These are phyloP conservation scores for Heterobasidion parviporum DNA, from an alignment of 1,284 basidiomycete genomes.

Conservation along the genomic window DNA sequence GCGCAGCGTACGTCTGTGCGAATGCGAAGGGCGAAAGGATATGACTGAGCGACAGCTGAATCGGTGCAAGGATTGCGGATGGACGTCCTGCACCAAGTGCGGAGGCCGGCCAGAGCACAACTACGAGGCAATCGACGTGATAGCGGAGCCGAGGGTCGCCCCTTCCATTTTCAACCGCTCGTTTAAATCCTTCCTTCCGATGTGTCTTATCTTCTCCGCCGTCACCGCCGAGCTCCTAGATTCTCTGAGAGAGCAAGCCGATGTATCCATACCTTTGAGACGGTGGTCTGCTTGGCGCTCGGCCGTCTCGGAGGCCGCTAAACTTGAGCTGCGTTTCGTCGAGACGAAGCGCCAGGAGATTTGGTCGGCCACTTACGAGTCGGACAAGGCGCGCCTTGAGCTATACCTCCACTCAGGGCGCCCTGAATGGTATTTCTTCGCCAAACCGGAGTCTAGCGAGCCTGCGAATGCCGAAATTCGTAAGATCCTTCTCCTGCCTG, in stretches of 20 bases:
- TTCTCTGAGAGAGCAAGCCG: constrained; percentile 35
- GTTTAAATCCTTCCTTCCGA: constrained; percentile 79
- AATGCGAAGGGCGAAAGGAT: constrained; percentile 82
- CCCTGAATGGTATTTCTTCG: constrained; percentile 84
- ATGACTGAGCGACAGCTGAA: constrained; percentile 67
- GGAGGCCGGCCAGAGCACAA: constrained; percentile 88
- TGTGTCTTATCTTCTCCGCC: constrained; percentile 66
- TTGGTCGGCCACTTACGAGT: constrained; percentile 81
- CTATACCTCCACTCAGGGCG: constrained; percentile 69
- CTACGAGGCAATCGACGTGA: constrained; percentile 46
- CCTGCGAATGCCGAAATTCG: constrained; percentile 81
- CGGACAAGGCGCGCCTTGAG: constrained; percentile 65
- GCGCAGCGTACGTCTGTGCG: constrained; percentile 73
- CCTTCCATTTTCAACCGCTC: constrained; percentile 69
- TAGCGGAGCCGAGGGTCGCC: constrained; percentile 42
- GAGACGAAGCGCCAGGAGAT: constrained; percentile 81
- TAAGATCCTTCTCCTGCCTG: constrained; percentile 57
- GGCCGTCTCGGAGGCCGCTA: constrained; percentile 57
- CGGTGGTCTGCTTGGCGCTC: constrained; percentile 63
- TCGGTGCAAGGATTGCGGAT: constrained; percentile 70
- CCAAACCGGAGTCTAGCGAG: constrained; percentile 56
- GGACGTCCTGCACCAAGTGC: constrained; percentile 79
- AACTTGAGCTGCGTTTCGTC: constrained; percentile 74
- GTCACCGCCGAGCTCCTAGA: constrained; percentile 50
- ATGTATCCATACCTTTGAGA: constrained; percentile 35